Conservation (phyloP, 2,329 filamentous ascomycete genomes). For the Fusarium metavorans region DNA sequence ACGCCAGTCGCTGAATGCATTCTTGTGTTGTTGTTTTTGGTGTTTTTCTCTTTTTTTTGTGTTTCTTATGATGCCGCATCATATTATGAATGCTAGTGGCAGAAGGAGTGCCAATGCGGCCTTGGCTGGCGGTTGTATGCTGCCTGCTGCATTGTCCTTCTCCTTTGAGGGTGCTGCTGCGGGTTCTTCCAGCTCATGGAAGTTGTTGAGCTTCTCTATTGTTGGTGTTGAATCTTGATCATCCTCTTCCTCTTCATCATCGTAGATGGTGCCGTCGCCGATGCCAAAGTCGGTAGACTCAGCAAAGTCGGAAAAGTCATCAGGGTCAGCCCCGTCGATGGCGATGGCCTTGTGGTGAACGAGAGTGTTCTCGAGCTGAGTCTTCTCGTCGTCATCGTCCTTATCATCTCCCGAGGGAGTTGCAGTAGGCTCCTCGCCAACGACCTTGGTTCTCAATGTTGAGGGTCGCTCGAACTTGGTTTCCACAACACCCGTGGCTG, state of each 20-base stretch:
- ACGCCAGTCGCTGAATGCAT: slow-evolving; percentile 28
- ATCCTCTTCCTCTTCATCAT: not conserved
- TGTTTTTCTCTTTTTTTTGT: not conserved
- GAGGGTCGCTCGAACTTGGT: slow-evolving; percentile 21
- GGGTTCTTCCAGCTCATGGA: slow-evolving; percentile 17
- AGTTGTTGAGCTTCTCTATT: slow-evolving; percentile 11
- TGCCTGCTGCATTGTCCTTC: slow-evolving; percentile 8
- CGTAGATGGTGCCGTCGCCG: not conserved
- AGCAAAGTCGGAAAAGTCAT: slow-evolving; percentile 13
- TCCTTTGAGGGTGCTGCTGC: slow-evolving; percentile 20
- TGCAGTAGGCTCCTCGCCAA: slow-evolving; percentile 13
- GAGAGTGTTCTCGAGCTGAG: slow-evolving; percentile 27
- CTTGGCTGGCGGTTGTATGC: slow-evolving; percentile 9
- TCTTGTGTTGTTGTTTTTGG: not conserved
- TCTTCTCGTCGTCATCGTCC: not conserved
- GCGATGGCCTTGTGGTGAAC: slow-evolving; percentile 28
- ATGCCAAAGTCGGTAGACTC: slow-evolving; percentile 15
- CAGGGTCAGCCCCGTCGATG: not conserved
- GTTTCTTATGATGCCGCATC: not conserved
- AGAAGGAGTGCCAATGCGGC: slow-evolving; percentile 22
- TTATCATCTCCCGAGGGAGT: slow-evolving; percentile 10
- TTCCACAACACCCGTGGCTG: slow-evolving; percentile 11
- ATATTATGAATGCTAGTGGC: slow-evolving; percentile 31
- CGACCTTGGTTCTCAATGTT: slow-evolving; percentile 27
- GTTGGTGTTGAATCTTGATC: not conserved